These are phyloP conservation scores for Sarocladiaceae sp. DNA, from an alignment of 2,329 filamentous ascomycete genomes.

Conservation along the genomic window DNA sequence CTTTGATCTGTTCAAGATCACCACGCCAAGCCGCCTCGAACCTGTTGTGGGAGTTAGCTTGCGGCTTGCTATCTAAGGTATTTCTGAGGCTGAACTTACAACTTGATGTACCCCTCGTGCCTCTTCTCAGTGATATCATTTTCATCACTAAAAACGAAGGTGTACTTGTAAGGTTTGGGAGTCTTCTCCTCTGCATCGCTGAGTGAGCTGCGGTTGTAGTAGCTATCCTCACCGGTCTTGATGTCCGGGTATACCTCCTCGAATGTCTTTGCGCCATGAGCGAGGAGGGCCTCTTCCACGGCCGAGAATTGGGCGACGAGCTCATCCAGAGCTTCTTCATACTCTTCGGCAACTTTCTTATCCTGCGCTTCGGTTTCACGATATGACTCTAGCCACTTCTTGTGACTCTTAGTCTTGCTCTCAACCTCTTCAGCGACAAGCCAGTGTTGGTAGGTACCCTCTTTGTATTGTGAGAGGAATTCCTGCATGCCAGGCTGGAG, in stretches of 20 bases:
- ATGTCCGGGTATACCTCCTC: conserved; percentile 57
- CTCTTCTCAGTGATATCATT: conserved; percentile 52
- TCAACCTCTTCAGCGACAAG: conserved; percentile 36
- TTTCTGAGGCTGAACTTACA: conserved; percentile 43
- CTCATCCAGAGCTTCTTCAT: conserved; percentile 49
- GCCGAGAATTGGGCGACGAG: conserved; percentile 48
- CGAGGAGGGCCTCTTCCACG: conserved; percentile 50
- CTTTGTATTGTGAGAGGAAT: conserved; percentile 46
- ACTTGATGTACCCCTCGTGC: conserved; percentile 54
- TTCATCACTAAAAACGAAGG: conserved; percentile 47
- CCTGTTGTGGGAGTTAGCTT: conserved; percentile 18
- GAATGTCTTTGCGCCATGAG: conserved; percentile 63
- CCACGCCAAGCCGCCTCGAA: conserved; percentile 72
- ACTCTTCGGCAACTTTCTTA: conserved; percentile 36
- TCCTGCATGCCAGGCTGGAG: conserved; percentile 38
- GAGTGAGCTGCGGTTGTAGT: conserved; percentile 7
- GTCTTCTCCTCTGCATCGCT: conserved; percentile 3
- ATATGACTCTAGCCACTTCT: conserved; percentile 25
- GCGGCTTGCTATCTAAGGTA: too few species aligned
- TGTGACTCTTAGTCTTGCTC: conserved; percentile 24
- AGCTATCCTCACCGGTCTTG: conserved; percentile 17
- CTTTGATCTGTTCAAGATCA: conserved; percentile 63
- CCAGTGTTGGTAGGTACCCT: conserved; percentile 60
- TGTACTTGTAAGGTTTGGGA: conserved; percentile 38
- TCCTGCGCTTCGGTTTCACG: conserved; percentile 17